Evolutionary conservation across 352 stramenopile species (phyloP), one percentile per base, ranked within the genome.

Genomic region (Phytophthora idaei): DNA sequence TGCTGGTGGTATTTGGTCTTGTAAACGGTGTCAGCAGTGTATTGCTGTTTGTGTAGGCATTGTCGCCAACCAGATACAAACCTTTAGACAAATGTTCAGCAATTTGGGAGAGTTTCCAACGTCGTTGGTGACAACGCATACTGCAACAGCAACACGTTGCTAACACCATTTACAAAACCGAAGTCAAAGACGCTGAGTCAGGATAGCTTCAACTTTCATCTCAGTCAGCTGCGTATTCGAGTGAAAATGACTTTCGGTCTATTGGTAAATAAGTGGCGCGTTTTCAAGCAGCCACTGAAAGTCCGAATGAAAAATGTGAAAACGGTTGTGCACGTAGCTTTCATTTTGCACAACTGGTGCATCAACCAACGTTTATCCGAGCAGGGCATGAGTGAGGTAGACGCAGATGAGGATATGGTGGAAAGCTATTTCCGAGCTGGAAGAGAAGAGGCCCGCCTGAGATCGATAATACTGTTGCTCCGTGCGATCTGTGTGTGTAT

Each of bases 241-340:
- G 29, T 67, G 27, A 32, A 61, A n/a, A 67, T 61, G 63, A 41
- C 15, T 2, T 45, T 45, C 15, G 39, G 39, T 3, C 4, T 64
- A 2, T 21, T 69, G 14, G 62, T 69, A 7, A 64, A 59, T 21
- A 69, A 60, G 32, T 69, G 53, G 62, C 29, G 39, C 1, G 28
- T 69, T 6, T 56, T 69, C 12, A 53, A 69, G 47, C 6, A n/a
- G 3, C 45, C 51, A 7, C n/a, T 57, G 21, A 48, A 28, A 5
- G 25, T 56, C 15, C 5, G 21, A 2, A 27, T 67, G 48, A 65
- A 65, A 44, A 58, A 46, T 14, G 29, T 60, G 10, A 50, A 46
- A 9, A 55, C 47, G 28, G 49, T 60, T 1, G 15, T 57, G 2
- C 10, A 51, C 29, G 48, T 57, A 4, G 46, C 27, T 67, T 21